phyloP scores from a whole-genome alignment of 225 moss, liverwort and hornwort genomes.

The Anthoceros angustus region DNA sequence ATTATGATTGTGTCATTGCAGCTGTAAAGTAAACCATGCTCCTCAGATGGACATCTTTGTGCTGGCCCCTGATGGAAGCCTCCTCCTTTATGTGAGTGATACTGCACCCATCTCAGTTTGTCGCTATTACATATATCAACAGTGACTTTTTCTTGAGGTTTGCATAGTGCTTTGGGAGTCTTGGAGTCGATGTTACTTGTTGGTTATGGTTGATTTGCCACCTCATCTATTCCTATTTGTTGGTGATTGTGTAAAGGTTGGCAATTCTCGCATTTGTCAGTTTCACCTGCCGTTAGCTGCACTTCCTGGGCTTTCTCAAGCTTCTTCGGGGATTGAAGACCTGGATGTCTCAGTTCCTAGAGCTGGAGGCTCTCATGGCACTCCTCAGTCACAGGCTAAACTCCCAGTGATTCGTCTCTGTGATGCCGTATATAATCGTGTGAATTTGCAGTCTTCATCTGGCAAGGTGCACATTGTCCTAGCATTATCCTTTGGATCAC shows the following conservation, averaged over 20 bases:
- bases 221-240: not conserved
- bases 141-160: not conserved
- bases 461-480: constrained; percentile 36
- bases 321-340: not conserved
- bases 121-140: not conserved
- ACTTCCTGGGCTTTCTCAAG: not conserved
- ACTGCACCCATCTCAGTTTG: not conserved
- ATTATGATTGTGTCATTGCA: not conserved
- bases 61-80: constrained; percentile 55
- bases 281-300: not conserved
- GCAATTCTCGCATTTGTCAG: not conserved
- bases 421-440: constrained; percentile 70
- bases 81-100: constrained; percentile 46
- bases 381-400: not conserved
- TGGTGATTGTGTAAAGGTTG: not conserved
- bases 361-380: not conserved
- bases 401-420: constrained; percentile 22
- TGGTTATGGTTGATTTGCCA: not conserved
- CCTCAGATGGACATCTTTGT: constrained; percentile 51
- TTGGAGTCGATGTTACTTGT: not conserved
- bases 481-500: not conserved
- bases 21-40: constrained; percentile 24
- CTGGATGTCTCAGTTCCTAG: not conserved
- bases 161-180: not conserved
- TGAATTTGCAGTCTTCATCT: constrained; percentile 62